phyloP scores from a whole-genome alignment of 2,329 filamentous ascomycete species.

The Paramyrothecium sp. region DNA sequence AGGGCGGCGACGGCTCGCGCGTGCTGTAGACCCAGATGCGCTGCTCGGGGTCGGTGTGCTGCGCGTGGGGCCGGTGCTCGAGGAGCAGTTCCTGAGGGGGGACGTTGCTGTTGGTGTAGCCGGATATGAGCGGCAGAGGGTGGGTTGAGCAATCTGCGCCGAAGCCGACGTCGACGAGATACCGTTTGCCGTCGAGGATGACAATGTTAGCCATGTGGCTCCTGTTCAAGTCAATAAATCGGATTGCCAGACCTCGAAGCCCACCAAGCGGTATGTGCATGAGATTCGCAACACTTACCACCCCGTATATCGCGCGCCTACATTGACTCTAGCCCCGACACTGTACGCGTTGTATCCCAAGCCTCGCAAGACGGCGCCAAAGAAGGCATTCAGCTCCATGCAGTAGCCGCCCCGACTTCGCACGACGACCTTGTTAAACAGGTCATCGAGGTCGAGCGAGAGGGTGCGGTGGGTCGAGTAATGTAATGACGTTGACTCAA shows the following conservation, averaged over 20 bases:
- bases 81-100: constrained; percentile 25
- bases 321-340: constrained; percentile 42
- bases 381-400: constrained; percentile 46
- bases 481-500: constrained; percentile 53
- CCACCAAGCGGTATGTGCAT: too few relatives aligned
- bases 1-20: constrained; percentile 6
- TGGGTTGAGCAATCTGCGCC: constrained; percentile 42
- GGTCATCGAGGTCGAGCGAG: constrained; percentile 34
- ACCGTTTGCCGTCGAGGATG: constrained; percentile 44
- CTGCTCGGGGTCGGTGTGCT: constrained; percentile 29
- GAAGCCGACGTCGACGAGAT: constrained; percentile 60
- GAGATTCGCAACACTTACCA: constrained; percentile 6
- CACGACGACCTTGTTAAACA: constrained; percentile 45
- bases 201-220: constrained; percentile 60
- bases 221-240: background rate
- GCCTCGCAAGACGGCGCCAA: constrained; percentile 44
- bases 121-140: constrained; percentile 14
- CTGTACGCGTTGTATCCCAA: constrained; percentile 50
- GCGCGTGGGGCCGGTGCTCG: constrained; percentile 25
- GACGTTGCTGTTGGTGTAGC: background rate
- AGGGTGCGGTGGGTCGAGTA: constrained; percentile 38
- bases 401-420: constrained; percentile 50
- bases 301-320: constrained; percentile 12
- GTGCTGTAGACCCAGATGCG: constrained; percentile 38
- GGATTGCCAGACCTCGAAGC: too few relatives aligned